Evolutionary conservation across 495 filamentous ascomycete species (phyloP).

Genomic region (Hypoxylon intermedium): DNA sequence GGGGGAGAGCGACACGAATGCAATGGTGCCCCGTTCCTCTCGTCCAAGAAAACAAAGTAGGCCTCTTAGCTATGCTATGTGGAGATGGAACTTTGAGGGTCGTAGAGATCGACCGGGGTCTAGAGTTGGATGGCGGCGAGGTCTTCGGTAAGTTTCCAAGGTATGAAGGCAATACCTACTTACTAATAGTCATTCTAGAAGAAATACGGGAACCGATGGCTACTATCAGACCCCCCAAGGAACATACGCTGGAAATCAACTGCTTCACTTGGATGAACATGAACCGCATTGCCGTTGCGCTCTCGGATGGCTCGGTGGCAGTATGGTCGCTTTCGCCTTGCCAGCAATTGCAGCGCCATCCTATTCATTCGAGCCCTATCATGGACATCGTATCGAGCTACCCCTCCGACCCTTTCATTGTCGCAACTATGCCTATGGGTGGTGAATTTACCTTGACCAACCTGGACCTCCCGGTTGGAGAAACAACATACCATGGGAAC

Average conservation of each 20-base stretch:
- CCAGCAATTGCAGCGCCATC: constrained; percentile 48
- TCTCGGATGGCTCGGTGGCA: constrained; percentile 56
- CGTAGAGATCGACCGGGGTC: constrained; percentile 41
- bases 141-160: constrained; percentile 44
- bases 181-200: constrained; percentile 43
- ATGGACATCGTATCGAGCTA: constrained; percentile 57
- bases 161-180: not conserved
- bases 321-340: constrained; percentile 57
- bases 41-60: constrained; percentile 28
- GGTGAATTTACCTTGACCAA: constrained; percentile 55
- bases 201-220: constrained; percentile 49
- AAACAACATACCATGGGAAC: constrained; percentile 54
- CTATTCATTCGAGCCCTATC: constrained; percentile 51
- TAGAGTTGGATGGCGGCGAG: constrained; percentile 23
- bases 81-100: constrained; percentile 53
- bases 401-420: constrained; percentile 53
- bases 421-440: constrained; percentile 55
- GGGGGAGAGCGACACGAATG: constrained; percentile 50
- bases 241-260: constrained; percentile 53
- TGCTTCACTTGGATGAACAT: constrained; percentile 57
- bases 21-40: constrained; percentile 55
- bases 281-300: constrained; percentile 55
- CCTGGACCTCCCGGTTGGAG: constrained; percentile 52
- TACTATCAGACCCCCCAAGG: constrained; percentile 48
- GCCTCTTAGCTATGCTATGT: constrained; percentile 50